Evolutionary conservation across 805 yeast species (phyloP), one percentile per base, ranked within the genome.

Genomic region (Candida ipomoeae): DNA sequence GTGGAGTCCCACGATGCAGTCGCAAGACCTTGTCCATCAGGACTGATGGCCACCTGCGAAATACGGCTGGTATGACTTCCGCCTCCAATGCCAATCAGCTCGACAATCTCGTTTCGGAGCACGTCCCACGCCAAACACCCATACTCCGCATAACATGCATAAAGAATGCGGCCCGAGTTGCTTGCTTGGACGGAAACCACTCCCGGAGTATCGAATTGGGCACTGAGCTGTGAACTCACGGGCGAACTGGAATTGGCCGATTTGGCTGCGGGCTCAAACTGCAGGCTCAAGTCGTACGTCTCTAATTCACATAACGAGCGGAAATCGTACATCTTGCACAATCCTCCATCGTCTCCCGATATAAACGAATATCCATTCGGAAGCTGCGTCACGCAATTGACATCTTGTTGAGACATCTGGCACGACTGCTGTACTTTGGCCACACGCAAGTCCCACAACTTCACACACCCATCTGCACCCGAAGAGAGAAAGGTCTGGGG

Each of bases 1-100:
- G 91, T 82, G 6, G 83, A 67, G 62, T 89, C 96, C 87, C 95
- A 85, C 1, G 92, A 85, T 1, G 87, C 85, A 1, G 96, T 87
- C 49, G 85, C 83, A 8, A 90, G 75, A 0, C 85, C 90, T 20
- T 79, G 62, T 0, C 97, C 96, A 65, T 89, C 88, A 0, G 83
- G 83, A 55, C 90, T 80, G 1, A 84, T 77, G 36, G 74, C 70
- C 2, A 90, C 85, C 57, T 81, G 81, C 46, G 83, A 81, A 8
- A 87, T 77, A 43, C 84, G 74, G 54, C 80, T 81, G 10, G 69
- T 61, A 58, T 87, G 94, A 45, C 62, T 64, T 6, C 60, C 66
- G 18, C 55, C 58, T 0, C 87, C 88, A 14, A 55, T 45, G 29
- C 82, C 83, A 46, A 89, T 62, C 17, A 78, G 71, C 0, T 89